phyloP scores from a whole-genome alignment of 495 filamentous ascomycete species.

The Penicillium steckii region DNA sequence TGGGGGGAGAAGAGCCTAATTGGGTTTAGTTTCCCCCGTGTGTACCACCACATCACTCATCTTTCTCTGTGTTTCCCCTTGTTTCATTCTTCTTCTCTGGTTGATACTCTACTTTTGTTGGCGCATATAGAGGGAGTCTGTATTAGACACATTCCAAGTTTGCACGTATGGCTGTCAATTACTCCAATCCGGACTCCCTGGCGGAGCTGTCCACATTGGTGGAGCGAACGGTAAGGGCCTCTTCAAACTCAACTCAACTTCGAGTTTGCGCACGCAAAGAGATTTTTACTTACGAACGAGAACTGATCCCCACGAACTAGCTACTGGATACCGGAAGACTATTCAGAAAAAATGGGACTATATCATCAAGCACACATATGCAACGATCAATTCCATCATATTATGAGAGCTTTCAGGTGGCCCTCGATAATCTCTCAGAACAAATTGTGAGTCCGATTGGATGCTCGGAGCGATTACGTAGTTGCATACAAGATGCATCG shows the following conservation, averaged over 20 bases:
- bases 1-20: slow-evolving; percentile 21
- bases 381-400: slow-evolving; percentile 43
- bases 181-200: slow-evolving; percentile 42
- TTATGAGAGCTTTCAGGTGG: slow-evolving; percentile 47
- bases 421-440: slow-evolving; percentile 50
- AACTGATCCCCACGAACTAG: slow-evolving; percentile 31
- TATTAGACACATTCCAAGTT: too few species aligned
- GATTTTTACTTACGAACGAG: not conserved
- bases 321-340: slow-evolving; percentile 50
- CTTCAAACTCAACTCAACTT: not conserved
- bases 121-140: too few species aligned
- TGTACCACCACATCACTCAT: slow-evolving; percentile 23
- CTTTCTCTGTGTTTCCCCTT: slow-evolving; percentile 5
- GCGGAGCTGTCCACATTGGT: slow-evolving; percentile 41
- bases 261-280: too few species aligned
- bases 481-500: not conserved
- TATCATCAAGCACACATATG: slow-evolving; percentile 37
- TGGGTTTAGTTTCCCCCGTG: slow-evolving; percentile 27
- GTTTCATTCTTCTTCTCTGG: not conserved
- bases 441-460: slow-evolving; percentile 46
- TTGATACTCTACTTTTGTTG: not conserved
- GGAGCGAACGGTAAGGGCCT: slow-evolving; percentile 42
- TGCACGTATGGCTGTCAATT: slow-evolving; percentile 18
- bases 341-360: slow-evolving; percentile 39
- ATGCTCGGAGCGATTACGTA: not conserved